A percentile compares a stretch with the other conserved stretches of the same genome.
Evolutionary conservation across 108 stramenopile genomes (phyloP).

Genomic region (Halocafeteria seosinensis): DNA sequence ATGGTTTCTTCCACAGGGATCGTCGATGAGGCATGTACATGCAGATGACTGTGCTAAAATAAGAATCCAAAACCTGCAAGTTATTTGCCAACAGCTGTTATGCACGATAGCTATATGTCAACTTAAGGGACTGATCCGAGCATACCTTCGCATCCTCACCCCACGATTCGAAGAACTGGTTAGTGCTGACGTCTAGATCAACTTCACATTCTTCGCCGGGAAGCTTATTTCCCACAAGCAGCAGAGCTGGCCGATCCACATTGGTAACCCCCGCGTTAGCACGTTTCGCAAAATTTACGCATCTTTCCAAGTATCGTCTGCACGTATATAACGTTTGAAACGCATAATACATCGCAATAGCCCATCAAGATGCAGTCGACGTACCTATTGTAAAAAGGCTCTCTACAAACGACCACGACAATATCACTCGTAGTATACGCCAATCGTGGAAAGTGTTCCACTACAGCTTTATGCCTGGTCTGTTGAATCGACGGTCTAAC

Average conservation of each 20-base stretch:
- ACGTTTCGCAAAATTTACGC: background rate
- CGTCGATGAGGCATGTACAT: background rate
- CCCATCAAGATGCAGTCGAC: too few species aligned
- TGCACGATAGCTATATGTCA: too few species aligned
- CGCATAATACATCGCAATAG: too few species aligned
- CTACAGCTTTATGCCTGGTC: background rate
- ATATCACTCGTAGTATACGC: slow-evolving; percentile 2
- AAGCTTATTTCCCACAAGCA: slow-evolving; percentile 1
- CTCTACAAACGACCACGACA: background rate
- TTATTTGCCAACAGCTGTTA: too few species aligned
- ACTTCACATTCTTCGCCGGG: background rate
- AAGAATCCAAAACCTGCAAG: background rate
- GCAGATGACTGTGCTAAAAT: background rate
- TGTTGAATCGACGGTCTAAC: background rate
- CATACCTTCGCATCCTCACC: background rate
- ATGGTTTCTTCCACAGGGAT: background rate
- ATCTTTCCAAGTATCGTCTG: background rate
- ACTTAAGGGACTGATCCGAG: too few species aligned
- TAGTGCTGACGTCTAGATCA: background rate
- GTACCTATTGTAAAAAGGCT: slow-evolving; percentile 1
- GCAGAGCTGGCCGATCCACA: background rate
- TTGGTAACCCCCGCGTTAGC: background rate
- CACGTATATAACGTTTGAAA: too few species aligned
- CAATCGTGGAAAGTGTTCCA: background rate
- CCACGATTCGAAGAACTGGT: background rate